A percentile compares a stretch with the other conserved stretches of the same genome.
phyloP scores from a whole-genome alignment of 768 basidiomycete species.

The Mycena belliarum region DNA sequence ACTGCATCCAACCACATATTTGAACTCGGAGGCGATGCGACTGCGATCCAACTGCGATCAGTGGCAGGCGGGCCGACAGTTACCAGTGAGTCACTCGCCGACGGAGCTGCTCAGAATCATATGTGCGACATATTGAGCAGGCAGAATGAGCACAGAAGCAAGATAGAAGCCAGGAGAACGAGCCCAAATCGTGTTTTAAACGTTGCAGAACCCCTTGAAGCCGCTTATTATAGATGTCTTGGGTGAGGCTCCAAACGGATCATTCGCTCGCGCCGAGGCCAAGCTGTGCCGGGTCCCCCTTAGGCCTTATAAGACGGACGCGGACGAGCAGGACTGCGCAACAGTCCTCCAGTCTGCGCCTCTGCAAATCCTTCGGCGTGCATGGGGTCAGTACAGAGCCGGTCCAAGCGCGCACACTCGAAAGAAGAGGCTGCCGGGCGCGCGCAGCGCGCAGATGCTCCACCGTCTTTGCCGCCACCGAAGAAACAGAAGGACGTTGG shows the following conservation, averaged over 20 bases:
- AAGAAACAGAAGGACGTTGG: neutral
- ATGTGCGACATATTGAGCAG: too few relatives aligned
- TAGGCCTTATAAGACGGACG: neutral
- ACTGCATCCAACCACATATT: too few relatives aligned
- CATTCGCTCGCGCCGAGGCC: neutral
- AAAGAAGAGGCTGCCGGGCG: neutral
- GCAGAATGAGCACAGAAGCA: too few relatives aligned
- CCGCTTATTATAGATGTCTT: neutral
- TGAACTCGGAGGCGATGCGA: neutral
- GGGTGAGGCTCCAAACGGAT: neutral
- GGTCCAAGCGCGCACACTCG: neutral
- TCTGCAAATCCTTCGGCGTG: neutral
- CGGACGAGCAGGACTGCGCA: neutral
- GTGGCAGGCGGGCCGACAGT: neutral
- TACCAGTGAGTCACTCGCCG: neutral
- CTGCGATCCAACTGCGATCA: neutral
- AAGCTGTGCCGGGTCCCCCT: neutral
- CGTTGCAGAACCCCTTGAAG: too few relatives aligned
- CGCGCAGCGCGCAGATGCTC: neutral
- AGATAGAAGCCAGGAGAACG: too few relatives aligned
- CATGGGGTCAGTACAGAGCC: conserved; percentile 4
- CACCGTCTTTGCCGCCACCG: neutral
- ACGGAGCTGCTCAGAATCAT: too few relatives aligned
- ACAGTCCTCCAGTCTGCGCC: neutral
- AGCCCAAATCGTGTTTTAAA: too few relatives aligned